These are phyloP conservation scores for Setaria italica DNA, from an alignment of 202 grass and related monocot genomes.

Conservation along the genomic window DNA sequence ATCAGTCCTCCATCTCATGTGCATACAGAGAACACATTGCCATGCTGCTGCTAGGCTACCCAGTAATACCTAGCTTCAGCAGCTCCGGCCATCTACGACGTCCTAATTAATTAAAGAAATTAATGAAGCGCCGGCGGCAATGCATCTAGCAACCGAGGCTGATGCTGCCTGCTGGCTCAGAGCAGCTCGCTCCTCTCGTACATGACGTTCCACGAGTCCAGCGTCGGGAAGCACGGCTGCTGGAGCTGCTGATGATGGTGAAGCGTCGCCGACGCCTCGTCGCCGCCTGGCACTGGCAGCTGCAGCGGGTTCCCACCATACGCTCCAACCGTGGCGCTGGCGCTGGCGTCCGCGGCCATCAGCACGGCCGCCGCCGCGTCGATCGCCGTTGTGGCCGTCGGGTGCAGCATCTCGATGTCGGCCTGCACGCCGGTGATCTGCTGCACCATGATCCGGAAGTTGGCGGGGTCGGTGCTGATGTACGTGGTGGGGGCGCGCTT, in stretches of 20 bases:
- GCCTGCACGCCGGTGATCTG: constrained; percentile 68
- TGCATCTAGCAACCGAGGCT: too few species aligned
- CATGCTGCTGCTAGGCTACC: too few species aligned
- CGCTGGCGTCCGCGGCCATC: not conserved
- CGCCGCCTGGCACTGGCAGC: not conserved
- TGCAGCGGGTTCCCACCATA: not conserved
- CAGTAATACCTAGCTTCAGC: too few species aligned
- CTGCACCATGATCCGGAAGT: constrained; percentile 97
- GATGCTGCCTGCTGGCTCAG: too few species aligned
- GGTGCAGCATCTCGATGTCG: not conserved
- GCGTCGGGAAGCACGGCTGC: constrained; percentile 74
- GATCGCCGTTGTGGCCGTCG: too few species aligned
- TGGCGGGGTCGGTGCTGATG: constrained; percentile 82
- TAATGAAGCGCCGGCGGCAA: too few species aligned
- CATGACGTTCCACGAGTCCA: constrained; percentile 84
- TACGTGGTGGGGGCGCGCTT: constrained; percentile 75
- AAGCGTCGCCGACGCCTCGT: not conserved
- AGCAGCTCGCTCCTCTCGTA: constrained; percentile 32
- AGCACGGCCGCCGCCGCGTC: constrained; percentile 1
- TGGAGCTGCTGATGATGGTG: not conserved
- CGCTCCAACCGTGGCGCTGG: not conserved
- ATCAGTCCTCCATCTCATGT: too few species aligned
- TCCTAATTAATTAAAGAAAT: too few species aligned
- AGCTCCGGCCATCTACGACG: too few species aligned
- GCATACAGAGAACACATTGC: too few species aligned